Evolutionary conservation across 2,329 filamentous ascomycete genomes (phyloP).

Genomic region (Colletotrichum cuscutae): DNA sequence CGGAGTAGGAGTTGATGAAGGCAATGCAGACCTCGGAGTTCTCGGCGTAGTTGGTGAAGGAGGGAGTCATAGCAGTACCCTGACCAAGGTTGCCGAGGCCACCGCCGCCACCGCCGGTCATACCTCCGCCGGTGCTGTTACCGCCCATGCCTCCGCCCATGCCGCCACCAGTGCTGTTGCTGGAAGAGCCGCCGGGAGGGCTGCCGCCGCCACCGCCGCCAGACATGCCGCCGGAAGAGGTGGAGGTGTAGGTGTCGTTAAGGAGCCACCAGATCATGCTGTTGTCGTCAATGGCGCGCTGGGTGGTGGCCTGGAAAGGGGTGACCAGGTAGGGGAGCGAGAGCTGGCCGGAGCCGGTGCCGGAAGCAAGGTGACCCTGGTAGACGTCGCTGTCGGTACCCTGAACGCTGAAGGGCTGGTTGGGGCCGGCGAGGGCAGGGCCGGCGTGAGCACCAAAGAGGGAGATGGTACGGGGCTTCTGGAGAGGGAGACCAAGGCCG

Average conservation of each 20-base stretch:
- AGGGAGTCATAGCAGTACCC: neutral
- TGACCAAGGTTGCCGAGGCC: slow-evolving; percentile 20
- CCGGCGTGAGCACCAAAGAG: slow-evolving; percentile 24
- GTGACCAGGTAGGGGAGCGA: slow-evolving; percentile 25
- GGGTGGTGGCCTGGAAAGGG: slow-evolving; percentile 26
- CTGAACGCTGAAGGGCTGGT: slow-evolving; percentile 21
- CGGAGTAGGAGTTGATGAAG: slow-evolving; percentile 44
- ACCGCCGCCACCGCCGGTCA: slow-evolving; percentile 13
- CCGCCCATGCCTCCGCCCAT: neutral
- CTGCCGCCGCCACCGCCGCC: slow-evolving; percentile 13
- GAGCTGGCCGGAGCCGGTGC: slow-evolving; percentile 23
- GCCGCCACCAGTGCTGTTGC: slow-evolving; percentile 14
- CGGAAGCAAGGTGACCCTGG: slow-evolving; percentile 21
- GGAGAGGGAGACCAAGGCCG: slow-evolving; percentile 65
- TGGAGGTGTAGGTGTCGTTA: slow-evolving; percentile 29
- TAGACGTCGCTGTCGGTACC: slow-evolving; percentile 23
- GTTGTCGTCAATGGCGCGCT: slow-evolving; percentile 50
- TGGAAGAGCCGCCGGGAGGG: neutral
- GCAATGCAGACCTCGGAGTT: slow-evolving; percentile 29
- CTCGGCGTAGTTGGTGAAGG: slow-evolving; percentile 27
- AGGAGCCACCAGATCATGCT: slow-evolving; percentile 49
- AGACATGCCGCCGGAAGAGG: slow-evolving; percentile 12
- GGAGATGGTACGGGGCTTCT: slow-evolving; percentile 46
- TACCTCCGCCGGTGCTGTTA: slow-evolving; percentile 23
- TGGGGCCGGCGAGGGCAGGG: slow-evolving; percentile 10